Evolutionary conservation across 2,329 filamentous ascomycete species (phyloP).

Genomic region (Gaeumannomyces sp.): DNA sequence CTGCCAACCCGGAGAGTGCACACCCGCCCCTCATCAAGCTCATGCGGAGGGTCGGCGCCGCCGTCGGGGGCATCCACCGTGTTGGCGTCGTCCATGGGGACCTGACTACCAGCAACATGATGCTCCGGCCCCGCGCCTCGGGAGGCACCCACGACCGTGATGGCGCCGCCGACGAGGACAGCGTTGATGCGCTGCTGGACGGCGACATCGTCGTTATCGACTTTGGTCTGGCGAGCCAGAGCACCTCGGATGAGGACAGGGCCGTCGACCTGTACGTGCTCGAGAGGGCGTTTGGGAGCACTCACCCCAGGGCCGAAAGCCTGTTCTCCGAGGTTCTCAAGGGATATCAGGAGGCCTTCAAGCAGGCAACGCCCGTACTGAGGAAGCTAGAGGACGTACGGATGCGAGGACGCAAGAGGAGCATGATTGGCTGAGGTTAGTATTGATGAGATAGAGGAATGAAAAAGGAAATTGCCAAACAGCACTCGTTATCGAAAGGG

Average conservation of each 20-base stretch:
- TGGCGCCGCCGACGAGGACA: constrained; percentile 15
- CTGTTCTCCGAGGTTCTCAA: constrained; percentile 69
- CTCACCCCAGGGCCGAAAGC: constrained; percentile 77
- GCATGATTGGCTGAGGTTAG: constrained; percentile 71
- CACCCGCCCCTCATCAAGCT: constrained; percentile 46
- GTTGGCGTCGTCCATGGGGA: constrained; percentile 91
- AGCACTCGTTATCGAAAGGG: background rate
- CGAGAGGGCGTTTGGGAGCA: constrained; percentile 89
- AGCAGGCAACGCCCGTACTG: constrained; percentile 67
- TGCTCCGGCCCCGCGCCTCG: constrained; percentile 53
- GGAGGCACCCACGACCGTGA: constrained; percentile 13
- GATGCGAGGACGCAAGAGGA: constrained; percentile 90
- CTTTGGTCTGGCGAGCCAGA: constrained; percentile 83
- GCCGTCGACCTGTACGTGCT: constrained; percentile 95
- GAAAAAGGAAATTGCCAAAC: background rate
- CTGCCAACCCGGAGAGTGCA: constrained; percentile 24
- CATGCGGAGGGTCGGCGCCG: constrained; percentile 63
- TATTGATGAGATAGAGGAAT: background rate
- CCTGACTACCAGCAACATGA: constrained; percentile 94
- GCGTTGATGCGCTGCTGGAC: constrained; percentile 32
- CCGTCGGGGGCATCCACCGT: constrained; percentile 71
- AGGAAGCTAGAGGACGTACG: constrained; percentile 86
- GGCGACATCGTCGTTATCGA: constrained; percentile 89
- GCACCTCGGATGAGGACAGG: constrained; percentile 79
- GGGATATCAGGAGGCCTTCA: constrained; percentile 68